Evolutionary conservation across 2,329 filamentous ascomycete species (phyloP).

Genomic region (Pestalotiopsis fici): DNA sequence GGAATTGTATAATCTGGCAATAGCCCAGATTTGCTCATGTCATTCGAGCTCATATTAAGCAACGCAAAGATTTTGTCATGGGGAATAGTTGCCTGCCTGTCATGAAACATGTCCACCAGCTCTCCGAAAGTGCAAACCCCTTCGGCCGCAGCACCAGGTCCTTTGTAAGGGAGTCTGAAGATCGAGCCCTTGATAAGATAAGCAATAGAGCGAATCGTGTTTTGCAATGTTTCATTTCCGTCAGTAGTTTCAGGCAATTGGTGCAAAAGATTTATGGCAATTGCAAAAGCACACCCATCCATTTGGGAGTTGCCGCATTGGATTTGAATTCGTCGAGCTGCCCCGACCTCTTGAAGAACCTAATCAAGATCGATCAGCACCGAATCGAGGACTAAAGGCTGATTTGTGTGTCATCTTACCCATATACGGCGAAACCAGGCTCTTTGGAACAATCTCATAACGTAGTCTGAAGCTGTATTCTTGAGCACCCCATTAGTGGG

Average conservation of each 20-base stretch:
- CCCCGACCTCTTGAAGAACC: background rate
- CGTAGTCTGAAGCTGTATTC: too few relatives aligned
- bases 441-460: background rate
- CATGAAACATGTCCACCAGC: constrained; percentile 19
- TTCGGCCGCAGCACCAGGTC: background rate
- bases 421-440: background rate
- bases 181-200: constrained; percentile 14
- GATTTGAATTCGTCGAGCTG: background rate
- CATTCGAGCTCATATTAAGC: constrained; percentile 11
- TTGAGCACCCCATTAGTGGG: too few relatives aligned
- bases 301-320: background rate
- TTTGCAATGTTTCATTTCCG: background rate
- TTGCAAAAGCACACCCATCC: background rate
- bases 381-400: too few relatives aligned
- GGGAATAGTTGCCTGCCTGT: constrained; percentile 15
- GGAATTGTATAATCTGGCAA: background rate
- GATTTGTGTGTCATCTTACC: background rate
- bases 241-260: background rate
- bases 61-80: constrained; percentile 22
- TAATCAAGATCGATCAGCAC: background rate
- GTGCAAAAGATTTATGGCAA: background rate
- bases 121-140: constrained; percentile 10
- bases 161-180: background rate
- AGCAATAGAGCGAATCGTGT: constrained; percentile 5
- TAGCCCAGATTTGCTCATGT: background rate